Evolutionary conservation across 179 eudicot genomes (phyloP).

Genomic region (Beta lomatogona): DNA sequence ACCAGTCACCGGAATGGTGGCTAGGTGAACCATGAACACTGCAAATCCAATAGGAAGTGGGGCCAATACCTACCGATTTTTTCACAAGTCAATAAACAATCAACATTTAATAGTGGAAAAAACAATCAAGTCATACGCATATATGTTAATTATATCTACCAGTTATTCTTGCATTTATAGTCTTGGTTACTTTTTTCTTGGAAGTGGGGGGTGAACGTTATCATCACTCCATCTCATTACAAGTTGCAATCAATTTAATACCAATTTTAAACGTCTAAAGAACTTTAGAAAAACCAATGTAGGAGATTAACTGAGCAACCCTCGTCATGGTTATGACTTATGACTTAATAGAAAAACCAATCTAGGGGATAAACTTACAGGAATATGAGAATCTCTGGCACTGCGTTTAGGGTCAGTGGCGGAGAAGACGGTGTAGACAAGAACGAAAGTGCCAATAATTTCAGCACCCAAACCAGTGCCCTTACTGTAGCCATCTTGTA

Average conservation of each 20-base stretch:
- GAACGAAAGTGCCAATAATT: conserved; percentile 18
- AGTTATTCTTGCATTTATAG: background rate
- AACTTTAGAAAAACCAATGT: too few relatives aligned
- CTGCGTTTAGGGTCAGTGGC: conserved; percentile 71
- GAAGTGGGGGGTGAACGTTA: too few relatives aligned
- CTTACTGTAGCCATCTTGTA: conserved; percentile 50
- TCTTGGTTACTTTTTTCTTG: too few relatives aligned
- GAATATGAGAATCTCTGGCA: conserved; percentile 68
- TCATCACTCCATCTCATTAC: too few relatives aligned
- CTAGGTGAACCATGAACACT: conserved; percentile 72
- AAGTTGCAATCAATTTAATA: too few relatives aligned
- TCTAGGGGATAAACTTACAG: conserved; percentile 38
- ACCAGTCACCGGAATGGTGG: conserved; percentile 67
- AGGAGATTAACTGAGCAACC: too few relatives aligned
- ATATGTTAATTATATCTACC: background rate
- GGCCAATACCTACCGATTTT: conserved; percentile 48
- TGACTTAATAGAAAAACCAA: too few relatives aligned
- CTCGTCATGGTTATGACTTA: too few relatives aligned
- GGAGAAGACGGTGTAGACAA: conserved; percentile 43
- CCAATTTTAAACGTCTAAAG: too few relatives aligned
- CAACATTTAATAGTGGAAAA: background rate
- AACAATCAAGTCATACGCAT: background rate
- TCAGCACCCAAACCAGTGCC: conserved; percentile 35
- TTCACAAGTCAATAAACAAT: background rate
- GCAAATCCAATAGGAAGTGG: conserved; percentile 74